phyloP scores from a whole-genome alignment of 306 rosid species.

The Begonia loranthoides region DNA sequence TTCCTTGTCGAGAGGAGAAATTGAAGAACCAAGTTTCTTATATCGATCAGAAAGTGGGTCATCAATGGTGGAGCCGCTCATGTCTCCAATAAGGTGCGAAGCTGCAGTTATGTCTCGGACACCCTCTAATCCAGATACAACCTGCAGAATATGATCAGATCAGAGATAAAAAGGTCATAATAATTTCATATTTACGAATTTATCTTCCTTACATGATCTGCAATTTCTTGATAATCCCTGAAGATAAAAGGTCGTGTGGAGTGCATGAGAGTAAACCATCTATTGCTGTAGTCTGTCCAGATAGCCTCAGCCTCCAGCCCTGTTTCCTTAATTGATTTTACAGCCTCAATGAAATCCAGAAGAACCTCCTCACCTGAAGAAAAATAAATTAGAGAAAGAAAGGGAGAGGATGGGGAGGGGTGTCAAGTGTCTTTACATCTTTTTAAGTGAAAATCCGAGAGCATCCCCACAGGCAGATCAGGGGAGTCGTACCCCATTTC shows the following conservation, averaged over 20 bases:
- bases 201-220: slow-evolving; percentile 52
- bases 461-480: slow-evolving; percentile 66
- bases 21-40: slow-evolving; percentile 44
- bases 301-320: slow-evolving; percentile 55
- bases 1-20: slow-evolving; percentile 43
- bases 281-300: slow-evolving; percentile 84
- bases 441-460: slow-evolving; percentile 47
- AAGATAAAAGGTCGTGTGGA: slow-evolving; percentile 72
- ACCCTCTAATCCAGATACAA: slow-evolving; percentile 62
- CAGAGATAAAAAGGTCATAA: not conserved
- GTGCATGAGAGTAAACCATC: slow-evolving; percentile 80
- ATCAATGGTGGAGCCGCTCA: slow-evolving; percentile 63
- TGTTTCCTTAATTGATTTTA: slow-evolving; percentile 44
- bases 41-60: slow-evolving; percentile 60
- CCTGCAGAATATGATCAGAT: slow-evolving; percentile 21
- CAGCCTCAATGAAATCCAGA: slow-evolving; percentile 39
- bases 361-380: slow-evolving; percentile 59
- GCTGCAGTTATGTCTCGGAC: slow-evolving; percentile 59
- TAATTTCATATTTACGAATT: not conserved
- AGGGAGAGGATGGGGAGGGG: not conserved
- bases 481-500: slow-evolving; percentile 77
- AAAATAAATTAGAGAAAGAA: not conserved
- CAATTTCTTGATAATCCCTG: slow-evolving; percentile 58
- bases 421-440: slow-evolving; percentile 28
- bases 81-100: slow-evolving; percentile 63